Percentiles rank a stretch among this genome's conserved stretches.
phyloP scores from a whole-genome alignment of 805 yeast genomes.

The Zygoascus biomembranicola region DNA sequence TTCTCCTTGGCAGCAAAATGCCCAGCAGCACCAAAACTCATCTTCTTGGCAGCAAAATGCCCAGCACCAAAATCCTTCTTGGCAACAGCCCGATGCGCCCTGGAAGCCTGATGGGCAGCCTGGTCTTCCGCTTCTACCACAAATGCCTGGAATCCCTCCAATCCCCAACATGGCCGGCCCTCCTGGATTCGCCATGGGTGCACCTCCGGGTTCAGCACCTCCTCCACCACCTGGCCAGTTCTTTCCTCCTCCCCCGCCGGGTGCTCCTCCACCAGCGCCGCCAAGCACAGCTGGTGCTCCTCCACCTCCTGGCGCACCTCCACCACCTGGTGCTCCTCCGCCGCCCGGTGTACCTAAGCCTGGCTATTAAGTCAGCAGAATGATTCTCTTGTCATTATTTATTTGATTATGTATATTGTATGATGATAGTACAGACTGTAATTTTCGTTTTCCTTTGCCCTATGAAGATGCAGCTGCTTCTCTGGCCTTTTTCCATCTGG shows the following conservation, averaged over 20 bases:
- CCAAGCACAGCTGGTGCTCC: slow-evolving; percentile 13
- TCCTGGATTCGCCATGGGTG: slow-evolving; percentile 1
- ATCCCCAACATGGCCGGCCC: neutral
- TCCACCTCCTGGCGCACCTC: slow-evolving; percentile 1
- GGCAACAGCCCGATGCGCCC: neutral
- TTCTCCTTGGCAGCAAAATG: neutral
- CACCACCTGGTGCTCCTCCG: slow-evolving; percentile 18
- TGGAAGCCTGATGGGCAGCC: neutral
- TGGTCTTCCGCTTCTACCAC: neutral
- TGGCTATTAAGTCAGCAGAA: neutral
- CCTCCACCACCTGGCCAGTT: slow-evolving; percentile 10
- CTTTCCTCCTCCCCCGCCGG: slow-evolving; percentile 14
- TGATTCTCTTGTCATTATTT: neutral
- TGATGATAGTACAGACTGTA: neutral
- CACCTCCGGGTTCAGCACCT: slow-evolving; percentile 7
- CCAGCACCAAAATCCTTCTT: no score
- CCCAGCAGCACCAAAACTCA: neutral
- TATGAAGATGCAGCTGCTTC: neutral
- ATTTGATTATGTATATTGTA: neutral
- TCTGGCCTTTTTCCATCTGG: slow-evolving; percentile 37
- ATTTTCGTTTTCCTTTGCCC: neutral
- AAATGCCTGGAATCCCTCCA: neutral
- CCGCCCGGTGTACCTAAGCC: neutral
- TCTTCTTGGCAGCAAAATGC: neutral
- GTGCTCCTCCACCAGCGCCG: slow-evolving; percentile 16